phyloP scores from a whole-genome alignment of 2,329 filamentous ascomycete genomes.

The Aspergillus arachidicola region DNA sequence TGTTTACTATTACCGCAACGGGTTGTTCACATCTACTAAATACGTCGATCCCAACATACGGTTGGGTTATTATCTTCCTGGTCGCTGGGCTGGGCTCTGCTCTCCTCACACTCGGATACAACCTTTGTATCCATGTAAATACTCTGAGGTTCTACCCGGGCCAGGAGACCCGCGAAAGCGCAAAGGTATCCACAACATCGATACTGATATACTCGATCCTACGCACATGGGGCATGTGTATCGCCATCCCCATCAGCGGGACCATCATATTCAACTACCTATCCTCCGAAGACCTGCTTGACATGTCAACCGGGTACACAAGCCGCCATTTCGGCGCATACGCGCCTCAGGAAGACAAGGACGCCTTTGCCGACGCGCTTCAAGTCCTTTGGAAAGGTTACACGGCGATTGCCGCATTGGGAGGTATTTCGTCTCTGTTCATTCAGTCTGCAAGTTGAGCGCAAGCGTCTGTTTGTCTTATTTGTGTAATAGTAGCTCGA shows the following conservation, averaged over 20 bases:
- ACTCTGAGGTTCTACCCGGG: conserved; percentile 7
- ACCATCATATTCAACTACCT: conserved; percentile 48
- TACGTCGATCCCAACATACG: conserved; percentile 32
- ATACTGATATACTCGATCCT: conserved; percentile 45
- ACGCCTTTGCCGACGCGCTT: conserved; percentile 26
- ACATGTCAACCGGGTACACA: not conserved
- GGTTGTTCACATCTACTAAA: conserved; percentile 44
- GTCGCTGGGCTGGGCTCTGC: conserved; percentile 47
- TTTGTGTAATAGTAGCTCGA: not conserved
- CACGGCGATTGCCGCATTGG: conserved; percentile 29
- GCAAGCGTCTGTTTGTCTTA: not conserved
- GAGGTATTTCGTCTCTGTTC: conserved; percentile 17
- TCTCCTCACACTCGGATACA: conserved; percentile 44
- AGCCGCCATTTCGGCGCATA: not conserved
- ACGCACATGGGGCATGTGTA: conserved; percentile 47
- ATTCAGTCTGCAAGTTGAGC: not conserved
- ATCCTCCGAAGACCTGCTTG: conserved; percentile 7
- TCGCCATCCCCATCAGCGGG: conserved; percentile 46
- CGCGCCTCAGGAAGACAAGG: conserved; percentile 13
- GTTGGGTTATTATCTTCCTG: conserved; percentile 42
- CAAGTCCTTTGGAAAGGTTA: conserved; percentile 30
- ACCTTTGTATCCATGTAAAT: conserved; percentile 36
- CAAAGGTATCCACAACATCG: conserved; percentile 3
- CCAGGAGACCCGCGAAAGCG: not conserved
- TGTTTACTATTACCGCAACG: conserved; percentile 36